Conservation (phyloP, 2,329 filamentous ascomycete genomes). For the Fonsecaea pedrosoi region DNA sequence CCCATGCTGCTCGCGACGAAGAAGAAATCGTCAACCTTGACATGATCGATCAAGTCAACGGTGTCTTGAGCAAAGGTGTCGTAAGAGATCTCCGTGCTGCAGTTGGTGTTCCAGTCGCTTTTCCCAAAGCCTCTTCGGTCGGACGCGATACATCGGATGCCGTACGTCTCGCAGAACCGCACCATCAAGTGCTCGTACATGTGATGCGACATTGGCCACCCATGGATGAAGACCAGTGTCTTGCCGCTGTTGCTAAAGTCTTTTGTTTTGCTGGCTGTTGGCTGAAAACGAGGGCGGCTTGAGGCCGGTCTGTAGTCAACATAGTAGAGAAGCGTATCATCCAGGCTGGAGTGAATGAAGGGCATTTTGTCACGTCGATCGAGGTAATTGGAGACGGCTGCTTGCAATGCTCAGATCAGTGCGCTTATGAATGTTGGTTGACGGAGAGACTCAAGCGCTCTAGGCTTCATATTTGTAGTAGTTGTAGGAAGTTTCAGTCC, state of each 20-base stretch:
- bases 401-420: not conserved
- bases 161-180: constrained; percentile 41
- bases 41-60: constrained; percentile 37
- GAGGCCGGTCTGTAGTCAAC: constrained; percentile 38
- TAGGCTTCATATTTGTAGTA: constrained; percentile 7
- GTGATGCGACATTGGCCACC: constrained; percentile 44
- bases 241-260: constrained; percentile 20
- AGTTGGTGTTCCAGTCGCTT: constrained; percentile 42
- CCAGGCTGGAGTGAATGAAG: constrained; percentile 33
- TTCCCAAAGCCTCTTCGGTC: constrained; percentile 45
- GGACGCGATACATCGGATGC: constrained; percentile 43
- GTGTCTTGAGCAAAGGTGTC: constrained; percentile 44
- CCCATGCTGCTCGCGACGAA: constrained; percentile 44
- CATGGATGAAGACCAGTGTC: constrained; percentile 43
- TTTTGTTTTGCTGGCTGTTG: constrained; percentile 12
- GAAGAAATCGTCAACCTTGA: constrained; percentile 38
- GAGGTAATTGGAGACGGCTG: not conserved
- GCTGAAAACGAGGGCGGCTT: constrained; percentile 29
- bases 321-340: constrained; percentile 34
- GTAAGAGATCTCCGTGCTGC: constrained; percentile 40
- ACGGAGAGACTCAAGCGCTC: not conserved
- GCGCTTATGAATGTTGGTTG: not conserved
- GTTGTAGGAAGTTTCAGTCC: not conserved
- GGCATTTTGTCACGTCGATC: constrained; percentile 30
- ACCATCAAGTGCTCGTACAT: constrained; percentile 44